Evolutionary conservation across 2,329 filamentous ascomycete species (phyloP), one percentile per base, ranked within the genome.

Genomic region (Aschersonia sp.): DNA sequence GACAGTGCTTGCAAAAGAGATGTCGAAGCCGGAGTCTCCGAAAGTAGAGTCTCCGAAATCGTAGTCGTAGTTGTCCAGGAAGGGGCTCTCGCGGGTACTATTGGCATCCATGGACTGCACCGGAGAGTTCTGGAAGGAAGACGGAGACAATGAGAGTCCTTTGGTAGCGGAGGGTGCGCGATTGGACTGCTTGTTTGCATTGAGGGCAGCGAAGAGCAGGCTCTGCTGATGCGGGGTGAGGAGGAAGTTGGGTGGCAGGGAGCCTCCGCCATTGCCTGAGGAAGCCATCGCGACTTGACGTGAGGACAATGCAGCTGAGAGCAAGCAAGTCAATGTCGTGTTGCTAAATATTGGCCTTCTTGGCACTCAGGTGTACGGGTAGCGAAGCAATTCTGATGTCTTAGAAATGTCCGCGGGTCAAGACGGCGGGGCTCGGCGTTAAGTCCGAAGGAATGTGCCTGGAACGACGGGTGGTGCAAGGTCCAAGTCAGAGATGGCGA

Each of bases 41-140:
- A 87, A 89, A 59, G 73, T 81, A 37, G 75, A 76, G 58, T 89
- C 85, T 50, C 89, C 86, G 49, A 87, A 80, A 44, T 85, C 81
- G 54, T 85, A 82, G 54, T 85, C 81, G 57, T 88, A 92, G 53
- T 62, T 63, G 60, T 95, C 87, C 49, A 94, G 72, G 58, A 82
- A 89, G 0, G 89, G 87, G 53, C 84, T 92, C 45, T 88, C 84
- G 33, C 87, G 79, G 43, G 79, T 75, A 53, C 69, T 74, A 48
- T 56, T 48, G 41, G 44, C 45, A 39, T 54, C 55, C 40, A 71
- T 68, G 30, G 57, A 59, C 54, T 70, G 66, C 44, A 61, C 55
- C 12, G 73, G 71, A 9, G 74, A 76, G 47, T 67, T 67, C 51
- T 72, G 70, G 52, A 77, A 62, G 46, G 75, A 65, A 47, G 61